Conservation (phyloP, 75 land plant species). For the Gnetum montanum region DNA sequence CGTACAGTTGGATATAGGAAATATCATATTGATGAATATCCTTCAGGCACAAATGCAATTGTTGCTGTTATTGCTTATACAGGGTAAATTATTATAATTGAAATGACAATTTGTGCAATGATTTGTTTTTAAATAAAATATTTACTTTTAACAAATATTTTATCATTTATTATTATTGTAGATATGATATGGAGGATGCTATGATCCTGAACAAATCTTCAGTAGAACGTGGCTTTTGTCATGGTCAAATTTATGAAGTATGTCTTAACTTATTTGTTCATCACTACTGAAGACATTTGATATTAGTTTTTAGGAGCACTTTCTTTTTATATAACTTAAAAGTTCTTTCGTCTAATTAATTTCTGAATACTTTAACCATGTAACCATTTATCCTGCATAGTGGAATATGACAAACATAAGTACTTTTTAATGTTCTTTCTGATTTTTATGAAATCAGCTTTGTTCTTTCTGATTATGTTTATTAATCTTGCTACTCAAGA, state of each 20-base stretch:
- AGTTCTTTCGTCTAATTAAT: not conserved
- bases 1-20: conserved; percentile 61
- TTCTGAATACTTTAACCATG: no score
- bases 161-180: conserved; percentile 8
- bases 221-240: conserved; percentile 87
- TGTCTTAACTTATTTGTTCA: no score
- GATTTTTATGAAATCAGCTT: no score
- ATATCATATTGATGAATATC: conserved; percentile 84
- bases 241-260: conserved; percentile 95
- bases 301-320: no score
- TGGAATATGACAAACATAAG: not conserved
- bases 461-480: no score
- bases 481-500: no score
- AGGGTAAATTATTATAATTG: conserved; percentile 40
- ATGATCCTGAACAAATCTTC: conserved; percentile 98
- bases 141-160: not conserved
- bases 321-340: no score
- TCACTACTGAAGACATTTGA: no score
- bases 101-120: not conserved
- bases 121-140: not conserved
- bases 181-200: conserved; percentile 99
- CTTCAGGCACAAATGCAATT: conserved; percentile 97
- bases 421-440: not conserved
- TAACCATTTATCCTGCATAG: not conserved
- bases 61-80: conserved; percentile 97